Base-by-base conservation (phyloP, 768 basidiomycete genomes). In the Auricularia cornea region DNA sequence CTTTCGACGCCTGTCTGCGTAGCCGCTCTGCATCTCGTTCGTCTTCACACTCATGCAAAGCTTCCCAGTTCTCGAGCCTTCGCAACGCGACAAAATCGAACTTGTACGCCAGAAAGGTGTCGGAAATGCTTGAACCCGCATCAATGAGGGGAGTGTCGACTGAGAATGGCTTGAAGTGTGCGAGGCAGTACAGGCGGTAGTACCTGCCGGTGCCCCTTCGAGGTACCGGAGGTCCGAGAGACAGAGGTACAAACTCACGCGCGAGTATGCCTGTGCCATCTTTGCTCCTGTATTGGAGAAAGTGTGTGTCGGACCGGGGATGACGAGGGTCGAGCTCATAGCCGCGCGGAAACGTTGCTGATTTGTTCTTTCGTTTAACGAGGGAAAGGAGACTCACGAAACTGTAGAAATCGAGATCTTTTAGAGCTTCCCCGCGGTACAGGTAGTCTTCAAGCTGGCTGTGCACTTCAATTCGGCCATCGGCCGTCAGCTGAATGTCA, bases 21-120 rank as follows among this genome's bases (percentile, higher is more conserved):
- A 72, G 41, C 16, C 67, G 29, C 29, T 76, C 75, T 20, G 74
- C 73, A 66, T 76, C 75, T 29, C 70, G 38, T 57, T 70, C 69
- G 69, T 76, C 75, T 56, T 72, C 68, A 63, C 75, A 75, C 60
- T 75, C 75, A 68, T 75, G 60, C 0, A 75, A 66, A 23, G 71
- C 73, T 51, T 75, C 69, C 75, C 75, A 35, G 35, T 35, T 35
- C 14, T 35, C 35, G 35, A 35, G 8, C 10, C 35, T 8, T 14
- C 35, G 8, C 18, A 29, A 12, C 29, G 38, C 4, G 5, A 16
- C 2, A 44, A 4, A 3, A 11, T 41, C 30, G 52, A 66, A 66
- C 2, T 31, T 18, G n/a, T 23, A 60, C 2, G 35, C 11, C 16
- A 61, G 11, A 44, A 61, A 40, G 5, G 18, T 8, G 29, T 54